These are phyloP conservation scores for Pseudomonodictys pantanalensis DNA, from an alignment of 495 filamentous ascomycete species.

Conservation along the genomic window DNA sequence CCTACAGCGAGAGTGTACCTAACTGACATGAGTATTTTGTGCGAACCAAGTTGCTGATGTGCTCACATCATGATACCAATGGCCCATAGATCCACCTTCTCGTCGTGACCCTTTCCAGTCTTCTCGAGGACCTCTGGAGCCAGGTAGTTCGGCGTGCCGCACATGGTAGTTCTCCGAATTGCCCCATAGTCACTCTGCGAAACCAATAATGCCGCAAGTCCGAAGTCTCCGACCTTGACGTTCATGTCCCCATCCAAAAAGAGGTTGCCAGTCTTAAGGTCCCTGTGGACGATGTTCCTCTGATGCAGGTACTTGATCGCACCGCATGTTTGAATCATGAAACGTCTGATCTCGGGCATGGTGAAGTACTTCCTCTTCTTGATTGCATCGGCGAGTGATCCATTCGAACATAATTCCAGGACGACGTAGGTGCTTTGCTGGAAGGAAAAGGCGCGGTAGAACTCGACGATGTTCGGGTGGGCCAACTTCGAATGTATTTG, in stretches of 20 bases:
- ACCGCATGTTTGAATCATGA: constrained; percentile 88
- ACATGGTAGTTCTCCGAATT: constrained; percentile 76
- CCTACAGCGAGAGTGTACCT: constrained; percentile 45
- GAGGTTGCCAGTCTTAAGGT: constrained; percentile 96
- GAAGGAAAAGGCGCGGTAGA: constrained; percentile 91
- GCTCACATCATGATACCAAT: constrained; percentile 90
- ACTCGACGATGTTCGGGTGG: constrained; percentile 90
- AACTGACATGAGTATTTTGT: constrained; percentile 5
- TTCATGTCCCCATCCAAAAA: constrained; percentile 97
- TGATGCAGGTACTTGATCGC: constrained; percentile 97
- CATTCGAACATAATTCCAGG: constrained; percentile 89
- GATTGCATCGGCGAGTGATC: constrained; percentile 98
- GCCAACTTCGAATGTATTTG: constrained; percentile 98
- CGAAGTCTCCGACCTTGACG: constrained; percentile 96
- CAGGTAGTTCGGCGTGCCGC: constrained; percentile 97
- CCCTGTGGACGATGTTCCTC: constrained; percentile 91
- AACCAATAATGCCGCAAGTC: constrained; percentile 86
- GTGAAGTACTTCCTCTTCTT: constrained; percentile 81
- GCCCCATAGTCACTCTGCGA: constrained; percentile 75
- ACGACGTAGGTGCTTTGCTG: constrained; percentile 86
- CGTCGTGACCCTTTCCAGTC: constrained; percentile 82
- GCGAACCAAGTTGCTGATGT: not conserved
- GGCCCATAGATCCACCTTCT: constrained; percentile 95
- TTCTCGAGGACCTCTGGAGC: constrained; percentile 91
- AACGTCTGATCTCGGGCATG: constrained; percentile 85